These are phyloP conservation scores for Angomonas desouzai DNA, from an alignment of 208 protist genomes.

Conservation along the genomic window DNA sequence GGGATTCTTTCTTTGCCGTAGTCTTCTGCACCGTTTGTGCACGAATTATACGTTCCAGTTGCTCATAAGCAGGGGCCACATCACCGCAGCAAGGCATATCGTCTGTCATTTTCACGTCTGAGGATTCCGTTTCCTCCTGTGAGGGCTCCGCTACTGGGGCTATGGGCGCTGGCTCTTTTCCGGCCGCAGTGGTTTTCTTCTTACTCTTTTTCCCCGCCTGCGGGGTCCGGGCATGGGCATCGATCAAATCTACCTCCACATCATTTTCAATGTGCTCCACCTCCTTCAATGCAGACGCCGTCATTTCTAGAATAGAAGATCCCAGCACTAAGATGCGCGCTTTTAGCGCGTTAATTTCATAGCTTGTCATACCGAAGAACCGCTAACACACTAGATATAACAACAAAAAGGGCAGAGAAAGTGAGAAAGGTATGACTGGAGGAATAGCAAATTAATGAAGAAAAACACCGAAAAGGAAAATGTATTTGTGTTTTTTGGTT, in stretches of 20 bases:
- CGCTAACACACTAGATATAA: background rate
- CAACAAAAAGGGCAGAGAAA: conserved; percentile 9
- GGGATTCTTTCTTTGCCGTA: background rate
- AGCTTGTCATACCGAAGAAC: background rate
- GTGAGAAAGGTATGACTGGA: background rate
- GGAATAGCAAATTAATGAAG: no score
- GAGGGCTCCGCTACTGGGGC: background rate
- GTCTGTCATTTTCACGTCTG: background rate
- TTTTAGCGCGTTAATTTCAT: conserved; percentile 28
- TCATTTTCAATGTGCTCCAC: conserved; percentile 3
- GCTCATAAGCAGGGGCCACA: background rate
- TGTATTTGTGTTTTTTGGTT: no score
- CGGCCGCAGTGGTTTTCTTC: background rate
- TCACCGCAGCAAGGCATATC: no score
- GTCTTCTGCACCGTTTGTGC: background rate
- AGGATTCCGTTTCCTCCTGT: background rate
- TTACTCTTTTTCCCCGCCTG: conserved; percentile 2
- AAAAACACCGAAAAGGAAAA: no score
- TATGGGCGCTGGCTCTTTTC: background rate
- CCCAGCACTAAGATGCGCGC: conserved; percentile 36
- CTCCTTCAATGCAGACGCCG: conserved; percentile 11
- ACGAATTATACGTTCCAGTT: background rate
- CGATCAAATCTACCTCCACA: background rate
- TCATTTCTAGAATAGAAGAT: conserved; percentile 27
- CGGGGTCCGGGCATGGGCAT: background rate